Base-by-base conservation (phyloP, 805 yeast species). In the Candida pini region DNA sequence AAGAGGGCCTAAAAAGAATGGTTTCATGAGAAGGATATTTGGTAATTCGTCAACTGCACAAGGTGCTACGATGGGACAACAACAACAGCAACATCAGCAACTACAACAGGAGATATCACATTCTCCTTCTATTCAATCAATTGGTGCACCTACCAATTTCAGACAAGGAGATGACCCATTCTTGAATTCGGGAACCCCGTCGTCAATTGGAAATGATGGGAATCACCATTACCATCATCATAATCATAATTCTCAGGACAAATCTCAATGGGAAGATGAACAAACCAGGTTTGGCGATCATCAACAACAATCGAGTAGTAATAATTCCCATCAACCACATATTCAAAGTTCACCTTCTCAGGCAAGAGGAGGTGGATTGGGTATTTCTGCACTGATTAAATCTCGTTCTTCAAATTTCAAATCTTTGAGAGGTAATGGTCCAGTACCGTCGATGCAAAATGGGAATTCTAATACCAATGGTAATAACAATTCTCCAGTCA, bases 381-480 rank as follows among this genome's bases (percentile, higher is more conserved):
- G 45, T 7, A 20, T 44, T 4, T 36, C 44, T 5, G 44, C 58
- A 5, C 46, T 61, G 37, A 57, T 68, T 25, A 71, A 69, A 44
- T 64, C 76, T 3, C 56, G 71, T 33, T 71, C 78, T 1, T 60
- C 74, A 2, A 69, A 69, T 36, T 60, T 72, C 18, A 46, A 72
- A 31, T 71, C 31, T 18, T 9, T 29, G 18, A 5, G 15, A 6
- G 13, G 25, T 20, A n/a, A n/a, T n/a, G 15, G 20, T 25, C 6
- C 6, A 24, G 6, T 13, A 8, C 14, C 14, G 16, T n/a, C 10
- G 5, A 16, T 13, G 10, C 10, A 16, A 9, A 25, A 25, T 25
- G 28, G 28, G 8, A n/a, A 9, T 63, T 35, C 34, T 22, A 31
- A 14, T 10, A 21, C 19, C 2, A 15, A 49, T 28, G 37, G 45